phyloP scores from a whole-genome alignment of 306 rosid genomes.

The Quercus aquifolioides region DNA sequence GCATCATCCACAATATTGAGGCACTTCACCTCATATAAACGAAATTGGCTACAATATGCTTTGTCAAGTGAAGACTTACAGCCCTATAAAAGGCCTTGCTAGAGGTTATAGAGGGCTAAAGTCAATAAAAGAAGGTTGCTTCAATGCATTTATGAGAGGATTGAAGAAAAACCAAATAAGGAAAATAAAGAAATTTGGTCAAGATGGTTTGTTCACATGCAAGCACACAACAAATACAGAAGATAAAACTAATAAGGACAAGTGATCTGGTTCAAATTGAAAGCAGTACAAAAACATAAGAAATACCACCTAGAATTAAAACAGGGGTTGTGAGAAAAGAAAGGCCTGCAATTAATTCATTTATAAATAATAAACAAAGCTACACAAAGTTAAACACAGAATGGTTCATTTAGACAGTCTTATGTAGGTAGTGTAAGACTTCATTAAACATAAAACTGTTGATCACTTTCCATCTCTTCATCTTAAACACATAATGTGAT shows the following conservation, averaged over 20 bases:
- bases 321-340: neutral
- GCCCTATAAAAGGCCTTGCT: neutral
- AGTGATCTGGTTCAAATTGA: neutral
- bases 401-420: neutral
- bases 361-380: neutral
- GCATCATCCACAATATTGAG: neutral
- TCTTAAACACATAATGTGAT: too few relatives aligned
- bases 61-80: neutral
- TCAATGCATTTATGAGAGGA: neutral
- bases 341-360: neutral
- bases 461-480: too few relatives aligned
- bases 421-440: neutral
- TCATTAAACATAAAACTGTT: neutral
- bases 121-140: neutral
- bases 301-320: neutral
- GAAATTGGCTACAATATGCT: neutral
- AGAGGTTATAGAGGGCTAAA: neutral
- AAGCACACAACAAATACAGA: neutral
- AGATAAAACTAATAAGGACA: neutral
- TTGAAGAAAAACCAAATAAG: neutral
- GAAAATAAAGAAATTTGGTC: neutral
- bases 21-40: neutral
- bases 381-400: neutral
- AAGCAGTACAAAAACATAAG: neutral
- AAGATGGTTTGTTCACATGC: neutral